Evolutionary conservation across 208 protist species (phyloP).

Genomic region (Crithidia bombi): DNA sequence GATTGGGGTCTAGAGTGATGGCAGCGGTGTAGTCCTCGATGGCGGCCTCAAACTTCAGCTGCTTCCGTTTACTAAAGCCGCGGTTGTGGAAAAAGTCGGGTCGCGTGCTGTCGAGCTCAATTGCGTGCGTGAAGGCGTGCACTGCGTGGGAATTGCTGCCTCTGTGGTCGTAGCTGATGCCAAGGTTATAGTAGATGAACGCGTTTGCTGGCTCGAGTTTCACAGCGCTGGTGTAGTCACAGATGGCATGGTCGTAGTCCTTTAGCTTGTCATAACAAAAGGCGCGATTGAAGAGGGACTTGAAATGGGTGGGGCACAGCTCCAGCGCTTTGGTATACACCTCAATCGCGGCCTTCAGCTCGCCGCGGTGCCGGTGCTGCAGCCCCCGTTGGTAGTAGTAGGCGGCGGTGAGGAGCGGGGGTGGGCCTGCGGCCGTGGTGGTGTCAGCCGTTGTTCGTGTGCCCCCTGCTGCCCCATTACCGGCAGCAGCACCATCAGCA

Average conservation of each 20-base stretch:
- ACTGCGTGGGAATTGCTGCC: conserved; percentile 60
- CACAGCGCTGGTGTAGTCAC: conserved; percentile 79
- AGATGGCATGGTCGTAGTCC: conserved; percentile 63
- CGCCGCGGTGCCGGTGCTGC: conserved; percentile 56
- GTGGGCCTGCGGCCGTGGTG: background rate
- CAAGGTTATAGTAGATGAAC: conserved; percentile 91
- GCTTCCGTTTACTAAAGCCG: conserved; percentile 74
- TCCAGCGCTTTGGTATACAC: conserved; percentile 87
- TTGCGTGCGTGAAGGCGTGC: conserved; percentile 67
- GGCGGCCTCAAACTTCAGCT: conserved; percentile 61
- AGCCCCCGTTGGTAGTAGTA: conserved; percentile 80
- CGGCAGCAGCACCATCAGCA: background rate
- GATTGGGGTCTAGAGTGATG: conserved; percentile 64
- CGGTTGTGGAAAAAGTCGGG: conserved; percentile 87
- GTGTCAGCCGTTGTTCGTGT: background rate
- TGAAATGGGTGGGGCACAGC: conserved; percentile 80
- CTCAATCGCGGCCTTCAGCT: conserved; percentile 70
- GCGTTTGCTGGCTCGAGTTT: conserved; percentile 74
- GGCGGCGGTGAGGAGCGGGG: conserved; percentile 29
- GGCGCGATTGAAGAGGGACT: conserved; percentile 90
- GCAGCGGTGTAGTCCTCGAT: conserved; percentile 84
- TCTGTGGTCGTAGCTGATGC: conserved; percentile 83
- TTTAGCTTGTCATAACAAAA: conserved; percentile 81
- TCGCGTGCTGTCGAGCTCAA: conserved; percentile 64
- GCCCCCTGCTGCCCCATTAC: background rate